A percentile compares a stretch with the other conserved stretches of the same genome.
These are phyloP conservation scores for Stephanodiscus triporus DNA, from an alignment of 108 stramenopile genomes.

Conservation along the genomic window DNA sequence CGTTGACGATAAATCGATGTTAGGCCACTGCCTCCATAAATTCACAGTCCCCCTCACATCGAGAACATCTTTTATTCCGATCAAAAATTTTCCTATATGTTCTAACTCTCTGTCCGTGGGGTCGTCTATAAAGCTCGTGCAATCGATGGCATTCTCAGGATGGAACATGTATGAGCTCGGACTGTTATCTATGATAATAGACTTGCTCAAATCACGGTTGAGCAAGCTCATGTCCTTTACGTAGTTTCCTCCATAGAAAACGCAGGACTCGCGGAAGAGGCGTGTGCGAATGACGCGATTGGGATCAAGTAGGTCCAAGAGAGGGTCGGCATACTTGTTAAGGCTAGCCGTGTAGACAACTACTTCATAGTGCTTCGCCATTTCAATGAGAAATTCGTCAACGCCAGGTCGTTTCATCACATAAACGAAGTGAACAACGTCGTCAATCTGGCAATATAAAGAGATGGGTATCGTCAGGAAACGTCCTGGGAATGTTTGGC, in stretches of 20 bases:
- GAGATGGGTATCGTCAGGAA: neutral
- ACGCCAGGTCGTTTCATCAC: conserved; percentile 89
- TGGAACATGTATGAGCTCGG: conserved; percentile 95
- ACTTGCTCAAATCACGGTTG: conserved; percentile 79
- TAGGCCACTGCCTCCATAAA: too few relatives aligned
- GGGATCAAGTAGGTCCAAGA: conserved; percentile 96
- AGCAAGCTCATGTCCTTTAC: conserved; percentile 92
- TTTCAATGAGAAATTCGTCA: conserved; percentile 76
- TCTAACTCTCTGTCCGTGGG: conserved; percentile 87
- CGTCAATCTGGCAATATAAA: neutral
- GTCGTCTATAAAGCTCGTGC: conserved; percentile 98
- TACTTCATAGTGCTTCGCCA: conserved; percentile 89
- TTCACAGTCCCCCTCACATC: conserved; percentile 83
- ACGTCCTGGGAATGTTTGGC: too few relatives aligned
- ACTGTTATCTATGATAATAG: conserved; percentile 95
- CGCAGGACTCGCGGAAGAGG: conserved; percentile 94
- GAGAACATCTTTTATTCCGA: conserved; percentile 64
- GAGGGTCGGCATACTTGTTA: conserved; percentile 92
- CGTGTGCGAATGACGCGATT: conserved; percentile 89
- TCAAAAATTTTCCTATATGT: conserved; percentile 88
- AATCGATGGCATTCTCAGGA: conserved; percentile 97
- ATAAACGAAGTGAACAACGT: conserved; percentile 66
- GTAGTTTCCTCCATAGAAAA: conserved; percentile 87
- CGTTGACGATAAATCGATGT: too few relatives aligned
- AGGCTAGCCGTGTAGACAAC: conserved; percentile 96